Evolutionary conservation across 805 yeast genomes (phyloP), one percentile per base, ranked within the genome.

Genomic region (Yarrowia bubula): DNA sequence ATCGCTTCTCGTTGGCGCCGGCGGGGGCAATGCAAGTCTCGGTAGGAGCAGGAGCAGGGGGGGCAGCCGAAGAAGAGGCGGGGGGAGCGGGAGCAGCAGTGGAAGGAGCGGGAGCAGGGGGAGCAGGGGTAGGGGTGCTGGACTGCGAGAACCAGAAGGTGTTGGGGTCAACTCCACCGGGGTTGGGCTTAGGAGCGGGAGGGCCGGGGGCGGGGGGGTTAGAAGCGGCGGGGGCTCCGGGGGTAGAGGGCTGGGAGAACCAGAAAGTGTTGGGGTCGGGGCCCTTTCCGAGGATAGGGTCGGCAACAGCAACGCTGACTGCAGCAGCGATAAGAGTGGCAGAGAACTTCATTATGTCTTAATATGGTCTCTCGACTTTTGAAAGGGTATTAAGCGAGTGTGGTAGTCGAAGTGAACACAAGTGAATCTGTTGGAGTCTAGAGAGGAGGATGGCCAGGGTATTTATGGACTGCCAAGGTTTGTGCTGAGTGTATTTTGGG

Each of bases 111-210:
- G 61, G 48, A 33, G 65, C 61, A 66, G 53, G 48, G 55, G 32
- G 66, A 66, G 47, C 42, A 31, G 46, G 53, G 66, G 44, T 38
- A 66, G 57, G 57, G n/a, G 57, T 50, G 57, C 57, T 50, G 57
- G 57, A 37, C 57, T 50, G 57, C 43, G 57, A 50, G 57, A 50
- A 50, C 57, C 57, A 50, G 57, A 50, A 50, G 43, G 57, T 50
- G 57, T 50, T 50, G 43, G 57, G 57, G 57, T 50, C 57, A 37
- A 50, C 57, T 4, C 43, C 57, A 4, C 57, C 57, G 55, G 51
- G 51, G 51, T 47, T 47, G 11, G 51, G 38, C 46, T 50, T 65
- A 22, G 35, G 55, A 9, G 43, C 57, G 7, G 42, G 22, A 9
- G 64, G 50, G 18, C 22, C 46, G 1, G 64, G 65, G 7, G 65